Conservation (phyloP, 805 yeast genomes). For the Schizosaccharomyces osmophilus region DNA sequence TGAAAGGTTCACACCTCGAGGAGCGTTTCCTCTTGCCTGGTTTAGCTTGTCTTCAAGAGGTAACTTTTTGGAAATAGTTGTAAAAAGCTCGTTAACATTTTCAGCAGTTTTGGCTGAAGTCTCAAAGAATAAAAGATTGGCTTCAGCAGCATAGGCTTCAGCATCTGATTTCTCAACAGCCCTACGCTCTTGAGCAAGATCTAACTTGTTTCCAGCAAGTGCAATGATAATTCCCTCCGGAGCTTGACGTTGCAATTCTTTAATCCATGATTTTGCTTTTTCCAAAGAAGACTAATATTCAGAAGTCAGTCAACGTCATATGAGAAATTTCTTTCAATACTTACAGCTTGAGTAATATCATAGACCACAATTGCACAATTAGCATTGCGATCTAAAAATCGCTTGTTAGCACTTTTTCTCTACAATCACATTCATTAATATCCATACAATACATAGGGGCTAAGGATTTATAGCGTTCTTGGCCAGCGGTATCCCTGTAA, state of each 20-base stretch:
- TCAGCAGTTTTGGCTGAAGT: slow-evolving; percentile 54
- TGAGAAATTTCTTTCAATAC: slow-evolving; percentile 5
- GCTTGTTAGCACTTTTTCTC: neutral
- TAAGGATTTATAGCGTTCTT: slow-evolving; percentile 55
- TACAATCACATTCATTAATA: too few relatives aligned
- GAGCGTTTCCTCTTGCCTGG: neutral
- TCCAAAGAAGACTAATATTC: slow-evolving; percentile 28
- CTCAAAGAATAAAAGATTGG: slow-evolving; percentile 59
- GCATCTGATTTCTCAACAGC: slow-evolving; percentile 38
- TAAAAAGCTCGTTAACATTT: slow-evolving; percentile 28
- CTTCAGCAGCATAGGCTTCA: slow-evolving; percentile 65
- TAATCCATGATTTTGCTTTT: slow-evolving; percentile 75
- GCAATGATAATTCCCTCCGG: slow-evolving; percentile 50
- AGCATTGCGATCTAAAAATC: slow-evolving; percentile 30
- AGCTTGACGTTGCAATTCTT: slow-evolving; percentile 71
- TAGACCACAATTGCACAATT: slow-evolving; percentile 71
- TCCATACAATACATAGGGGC: slow-evolving; percentile 46
- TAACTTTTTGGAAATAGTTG: slow-evolving; percentile 13
- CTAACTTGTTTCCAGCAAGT: slow-evolving; percentile 68
- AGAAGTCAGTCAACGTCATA: neutral
- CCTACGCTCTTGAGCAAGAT: slow-evolving; percentile 25
- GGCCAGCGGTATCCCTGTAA: slow-evolving; percentile 50
- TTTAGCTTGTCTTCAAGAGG: neutral
- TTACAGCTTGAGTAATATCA: slow-evolving; percentile 35
- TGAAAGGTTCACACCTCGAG: neutral